Evolutionary conservation across 306 rosid genomes (phyloP).

Genomic region (Mimosa pudica): DNA sequence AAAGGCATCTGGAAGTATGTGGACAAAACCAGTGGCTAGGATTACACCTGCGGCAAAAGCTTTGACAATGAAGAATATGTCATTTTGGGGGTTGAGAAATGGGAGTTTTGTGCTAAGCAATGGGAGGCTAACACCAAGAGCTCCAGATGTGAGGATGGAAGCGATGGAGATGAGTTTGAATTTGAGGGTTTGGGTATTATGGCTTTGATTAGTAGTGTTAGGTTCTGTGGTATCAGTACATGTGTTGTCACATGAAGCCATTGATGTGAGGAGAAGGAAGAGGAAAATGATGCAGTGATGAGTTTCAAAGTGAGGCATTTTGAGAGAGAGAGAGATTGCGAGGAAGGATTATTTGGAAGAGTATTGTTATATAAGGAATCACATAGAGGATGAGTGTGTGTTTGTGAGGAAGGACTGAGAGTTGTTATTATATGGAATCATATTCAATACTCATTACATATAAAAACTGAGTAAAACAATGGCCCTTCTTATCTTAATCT

Average conservation of each 20-base stretch:
- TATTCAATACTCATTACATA: too few species aligned
- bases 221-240: neutral
- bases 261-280: neutral
- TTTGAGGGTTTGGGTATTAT: neutral
- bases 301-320: neutral
- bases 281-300: neutral
- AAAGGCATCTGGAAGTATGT: slow-evolving; percentile 63
- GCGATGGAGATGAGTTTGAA: neutral
- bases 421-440: neutral
- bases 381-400: too few species aligned
- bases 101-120: neutral
- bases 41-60: slow-evolving; percentile 98
- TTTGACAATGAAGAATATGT: slow-evolving; percentile 52
- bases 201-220: neutral
- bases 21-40: slow-evolving; percentile 83
- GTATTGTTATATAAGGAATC: neutral
- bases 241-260: neutral
- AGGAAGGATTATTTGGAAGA: neutral
- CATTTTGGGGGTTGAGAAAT: neutral
- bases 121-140: slow-evolving; percentile 12
- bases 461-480: too few species aligned
- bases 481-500: too few species aligned
- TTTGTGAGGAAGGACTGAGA: neutral
- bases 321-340: neutral
- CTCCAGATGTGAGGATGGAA: neutral